A percentile compares a stretch with the other conserved stretches of the same genome.
Evolutionary conservation across 371 early-diverging fungal species (phyloP).

Genomic region (Rhizopus microsporus): DNA sequence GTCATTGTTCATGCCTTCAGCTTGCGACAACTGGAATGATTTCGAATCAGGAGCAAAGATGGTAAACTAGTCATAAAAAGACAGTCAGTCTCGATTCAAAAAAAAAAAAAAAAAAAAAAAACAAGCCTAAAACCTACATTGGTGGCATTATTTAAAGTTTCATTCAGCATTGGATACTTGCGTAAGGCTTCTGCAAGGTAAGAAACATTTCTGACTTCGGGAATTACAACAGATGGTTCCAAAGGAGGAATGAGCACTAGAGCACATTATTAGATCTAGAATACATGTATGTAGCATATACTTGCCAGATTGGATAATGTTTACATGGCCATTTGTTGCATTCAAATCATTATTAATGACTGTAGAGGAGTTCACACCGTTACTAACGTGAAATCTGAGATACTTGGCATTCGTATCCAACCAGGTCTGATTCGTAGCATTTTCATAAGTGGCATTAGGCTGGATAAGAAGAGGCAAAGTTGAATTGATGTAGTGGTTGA

Average conservation of each 20-base stretch:
- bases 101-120: not conserved
- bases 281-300: not conserved
- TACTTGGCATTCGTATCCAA: constrained; percentile 3
- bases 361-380: constrained; percentile 26
- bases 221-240: constrained; percentile 21
- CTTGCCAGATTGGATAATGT: constrained; percentile 37
- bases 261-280: not conserved
- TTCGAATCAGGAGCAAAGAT: constrained; percentile 37
- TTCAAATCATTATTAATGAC: constrained; percentile 29
- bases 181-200: constrained; percentile 12
- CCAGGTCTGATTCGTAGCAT: constrained; percentile 19
- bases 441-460: constrained; percentile 19
- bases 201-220: constrained; percentile 14
- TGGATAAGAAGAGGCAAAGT: constrained; percentile 33
- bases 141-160: constrained; percentile 18
- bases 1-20: constrained; percentile 2
- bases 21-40: constrained; percentile 19
- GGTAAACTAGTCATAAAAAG: constrained; percentile 27
- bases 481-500: constrained; percentile 14
- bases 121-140: constrained; percentile 27
- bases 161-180: constrained; percentile 11
- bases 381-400: constrained; percentile 27
- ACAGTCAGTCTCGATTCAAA: not conserved
- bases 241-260: constrained; percentile 10
- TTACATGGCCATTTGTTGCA: constrained; percentile 41